Conservation (phyloP, 306 rosid genomes). For the Sphenostylis stenocarpa region DNA sequence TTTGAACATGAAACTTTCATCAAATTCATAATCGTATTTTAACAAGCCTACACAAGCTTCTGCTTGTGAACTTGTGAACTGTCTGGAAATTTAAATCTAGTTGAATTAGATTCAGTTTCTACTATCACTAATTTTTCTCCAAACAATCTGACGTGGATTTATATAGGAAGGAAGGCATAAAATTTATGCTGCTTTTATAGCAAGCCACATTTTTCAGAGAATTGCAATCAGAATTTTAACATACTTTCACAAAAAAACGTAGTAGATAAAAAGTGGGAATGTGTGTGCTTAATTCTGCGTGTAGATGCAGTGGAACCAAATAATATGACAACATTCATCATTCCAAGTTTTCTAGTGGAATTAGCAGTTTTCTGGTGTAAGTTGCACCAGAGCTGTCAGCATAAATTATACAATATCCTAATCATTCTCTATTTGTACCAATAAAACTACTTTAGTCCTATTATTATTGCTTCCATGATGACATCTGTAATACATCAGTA, state of each 20-base stretch:
- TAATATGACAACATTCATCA: conserved; percentile 6
- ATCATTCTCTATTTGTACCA: conserved; percentile 4
- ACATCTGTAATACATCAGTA: conserved; percentile 20
- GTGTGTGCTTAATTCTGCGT: not conserved
- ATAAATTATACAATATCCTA: not conserved
- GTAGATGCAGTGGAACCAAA: conserved; percentile 14
- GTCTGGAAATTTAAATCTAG: conserved; percentile 16
- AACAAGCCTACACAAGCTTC: conserved; percentile 4
- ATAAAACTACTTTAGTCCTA: conserved; percentile 31
- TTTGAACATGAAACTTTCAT: not conserved
- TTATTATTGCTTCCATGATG: conserved; percentile 21
- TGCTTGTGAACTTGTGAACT: conserved; percentile 25
- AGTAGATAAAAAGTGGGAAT: not conserved
- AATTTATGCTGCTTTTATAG: not conserved
- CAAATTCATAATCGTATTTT: conserved; percentile 16
- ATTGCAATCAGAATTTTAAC: conserved; percentile 3
- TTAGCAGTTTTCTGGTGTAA: not conserved
- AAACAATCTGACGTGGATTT: not conserved
- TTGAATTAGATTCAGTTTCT: conserved; percentile 10
- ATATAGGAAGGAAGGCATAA: not conserved
- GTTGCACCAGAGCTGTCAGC: conserved; percentile 21
- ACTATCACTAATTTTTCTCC: conserved; percentile 10
- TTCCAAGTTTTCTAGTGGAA: conserved; percentile 10
- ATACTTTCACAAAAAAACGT: not conserved
- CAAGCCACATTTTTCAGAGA: not conserved